Conservation (phyloP, 202 grass and related monocot genomes). For the Schoenoplectus tabernaemontani region DNA sequence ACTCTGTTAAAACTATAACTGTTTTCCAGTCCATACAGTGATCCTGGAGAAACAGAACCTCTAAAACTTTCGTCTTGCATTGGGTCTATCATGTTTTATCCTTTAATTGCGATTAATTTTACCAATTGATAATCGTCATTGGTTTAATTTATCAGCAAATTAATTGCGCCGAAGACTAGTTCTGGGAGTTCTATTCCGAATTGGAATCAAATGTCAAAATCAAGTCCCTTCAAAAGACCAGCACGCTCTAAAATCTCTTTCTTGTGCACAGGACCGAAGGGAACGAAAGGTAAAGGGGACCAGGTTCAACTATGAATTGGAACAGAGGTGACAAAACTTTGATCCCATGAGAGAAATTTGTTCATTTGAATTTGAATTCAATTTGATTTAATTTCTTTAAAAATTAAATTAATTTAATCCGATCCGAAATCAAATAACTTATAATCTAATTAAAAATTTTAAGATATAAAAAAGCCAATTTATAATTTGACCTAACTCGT, state of each 20-base stretch:
- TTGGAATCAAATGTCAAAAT: conserved; percentile 5
- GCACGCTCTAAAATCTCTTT: neutral
- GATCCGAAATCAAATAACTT: too few relatives aligned
- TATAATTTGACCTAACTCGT: too few relatives aligned
- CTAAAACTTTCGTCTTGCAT: neutral
- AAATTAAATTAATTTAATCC: too few relatives aligned
- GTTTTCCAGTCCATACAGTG: neutral
- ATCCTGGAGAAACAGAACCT: neutral
- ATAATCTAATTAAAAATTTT: too few relatives aligned
- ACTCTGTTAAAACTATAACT: neutral
- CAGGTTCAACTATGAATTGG: too few relatives aligned
- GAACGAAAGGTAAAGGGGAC: too few relatives aligned
- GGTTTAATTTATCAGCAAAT: neutral
- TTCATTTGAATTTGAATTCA: too few relatives aligned
- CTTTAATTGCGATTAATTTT: neutral
- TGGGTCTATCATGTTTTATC: neutral
- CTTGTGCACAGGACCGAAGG: neutral
- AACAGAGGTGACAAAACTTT: too few relatives aligned
- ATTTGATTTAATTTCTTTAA: too few relatives aligned
- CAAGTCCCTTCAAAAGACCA: neutral
- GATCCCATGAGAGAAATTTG: too few relatives aligned
- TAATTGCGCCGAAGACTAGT: neutral
- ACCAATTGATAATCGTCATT: neutral
- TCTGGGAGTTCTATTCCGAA: neutral
- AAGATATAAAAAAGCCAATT: too few relatives aligned